Conservation (phyloP, 2,329 filamentous ascomycete genomes). For the Chaetothyriales sp. region DNA sequence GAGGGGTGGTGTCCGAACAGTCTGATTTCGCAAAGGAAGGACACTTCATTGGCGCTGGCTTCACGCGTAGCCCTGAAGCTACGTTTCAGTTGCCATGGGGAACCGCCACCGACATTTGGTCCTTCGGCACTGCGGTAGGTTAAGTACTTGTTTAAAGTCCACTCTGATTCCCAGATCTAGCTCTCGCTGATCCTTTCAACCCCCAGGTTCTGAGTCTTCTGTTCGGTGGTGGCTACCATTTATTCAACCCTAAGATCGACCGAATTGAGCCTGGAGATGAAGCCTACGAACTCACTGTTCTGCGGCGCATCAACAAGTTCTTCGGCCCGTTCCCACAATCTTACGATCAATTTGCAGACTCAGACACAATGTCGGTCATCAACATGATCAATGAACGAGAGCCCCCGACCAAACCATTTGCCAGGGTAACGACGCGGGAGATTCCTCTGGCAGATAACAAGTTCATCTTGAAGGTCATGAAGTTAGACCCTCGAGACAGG, state of each 20-base stretch:
- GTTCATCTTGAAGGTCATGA: constrained; percentile 31
- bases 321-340: not conserved
- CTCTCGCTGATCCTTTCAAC: too few relatives aligned
- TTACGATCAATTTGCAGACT: not conserved
- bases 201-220: constrained; percentile 11
- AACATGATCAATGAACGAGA: not conserved
- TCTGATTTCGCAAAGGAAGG: not conserved
- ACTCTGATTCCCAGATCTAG: constrained; percentile 6
- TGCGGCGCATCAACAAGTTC: not conserved
- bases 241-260: not conserved
- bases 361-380: not conserved
- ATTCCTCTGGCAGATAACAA: constrained; percentile 20
- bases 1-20: not conserved
- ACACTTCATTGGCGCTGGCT: not conserved
- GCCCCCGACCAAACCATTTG: not conserved
- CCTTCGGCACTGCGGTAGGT: constrained; percentile 16
- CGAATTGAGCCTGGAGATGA: not conserved
- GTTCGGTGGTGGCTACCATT: not conserved
- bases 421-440: constrained; percentile 18
- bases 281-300: not conserved
- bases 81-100: constrained; percentile 16
- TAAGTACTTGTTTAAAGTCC: constrained; percentile 5
- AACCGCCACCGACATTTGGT: constrained; percentile 19
- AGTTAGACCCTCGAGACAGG: constrained; percentile 29
- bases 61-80: constrained; percentile 18